Evolutionary conservation across 192 early-diverging fungal genomes (phyloP), one percentile per base, ranked within the genome.

Genomic region (Coemansia brasiliensis): DNA sequence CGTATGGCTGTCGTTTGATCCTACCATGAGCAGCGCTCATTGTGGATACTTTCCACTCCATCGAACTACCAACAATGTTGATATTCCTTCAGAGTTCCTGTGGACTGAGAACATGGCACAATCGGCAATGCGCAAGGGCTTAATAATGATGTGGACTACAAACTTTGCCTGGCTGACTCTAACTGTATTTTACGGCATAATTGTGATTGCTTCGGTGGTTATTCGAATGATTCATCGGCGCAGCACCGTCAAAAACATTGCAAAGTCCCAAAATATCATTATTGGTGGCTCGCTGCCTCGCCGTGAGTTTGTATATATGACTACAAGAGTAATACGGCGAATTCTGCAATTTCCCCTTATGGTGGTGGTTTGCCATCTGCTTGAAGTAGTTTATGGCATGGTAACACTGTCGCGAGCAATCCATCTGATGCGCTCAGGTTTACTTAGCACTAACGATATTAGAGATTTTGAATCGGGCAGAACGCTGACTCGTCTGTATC

Each of bases 331-430:
- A 0, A 60, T 69, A 13, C 67, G 74, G 5, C 74, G 74, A 37
- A 70, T 77, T n/a, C 46, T 77, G 55, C 74, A 77, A 40, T 77
- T 77, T 39, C 74, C 74, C 13, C 43, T 70, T 37, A 69, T 77
- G 63, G 67, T 77, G 5, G 61, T 77, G 10, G 68, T 70, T 1
- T 70, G 74, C 59, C 74, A 77, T 24, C 29, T 70, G 9, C 63
- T 77, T 3, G 74, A 77, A 46, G 74, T 77, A 20, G 56, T 77
- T 10, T 77, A 67, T 29, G 74, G 63, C 13, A 70, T 70, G 67
- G 61, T 41, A 0, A 66, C 59, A 1, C 50, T 74, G 24, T 53
- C 58, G 26, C 48, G 42, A 17, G 59, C 63, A 7, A 32, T 77
- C 4, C 52, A 57, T 26, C 40, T 77, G 29, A 66, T 77, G 17